These are phyloP conservation scores for Echites panduratus DNA, from an alignment of 257 asterid species.

Conservation along the genomic window DNA sequence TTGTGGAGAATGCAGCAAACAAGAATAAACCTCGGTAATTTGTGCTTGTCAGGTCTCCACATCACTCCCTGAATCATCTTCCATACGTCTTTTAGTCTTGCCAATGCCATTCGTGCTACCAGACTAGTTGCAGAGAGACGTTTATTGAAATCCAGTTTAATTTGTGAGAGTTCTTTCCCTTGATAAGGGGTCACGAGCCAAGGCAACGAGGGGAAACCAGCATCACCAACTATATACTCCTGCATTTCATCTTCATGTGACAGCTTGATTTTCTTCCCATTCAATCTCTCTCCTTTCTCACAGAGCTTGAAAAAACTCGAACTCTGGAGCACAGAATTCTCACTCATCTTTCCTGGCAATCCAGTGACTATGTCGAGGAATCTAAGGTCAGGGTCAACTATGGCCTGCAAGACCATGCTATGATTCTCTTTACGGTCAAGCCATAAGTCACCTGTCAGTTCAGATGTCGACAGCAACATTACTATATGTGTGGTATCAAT, in stretches of 20 bases:
- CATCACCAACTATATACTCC: constrained; percentile 65
- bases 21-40: constrained; percentile 70
- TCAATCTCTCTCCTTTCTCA: constrained; percentile 51
- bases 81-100: constrained; percentile 70
- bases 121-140: constrained; percentile 37
- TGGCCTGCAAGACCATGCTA: constrained; percentile 76
- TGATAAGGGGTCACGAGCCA: constrained; percentile 83
- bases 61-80: constrained; percentile 64
- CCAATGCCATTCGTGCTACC: constrained; percentile 54
- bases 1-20: constrained; percentile 93
- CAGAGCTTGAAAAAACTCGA: constrained; percentile 49
- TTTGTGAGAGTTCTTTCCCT: constrained; percentile 37
- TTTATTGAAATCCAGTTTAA: constrained; percentile 46
- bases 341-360: constrained; percentile 81
- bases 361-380: constrained; percentile 66
- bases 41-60: constrained; percentile 94
- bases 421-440: constrained; percentile 47
- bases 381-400: constrained; percentile 63
- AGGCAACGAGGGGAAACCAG: constrained; percentile 61
- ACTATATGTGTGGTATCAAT: constrained; percentile 67
- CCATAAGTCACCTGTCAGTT: constrained; percentile 53
- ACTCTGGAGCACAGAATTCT: constrained; percentile 43
- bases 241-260: constrained; percentile 33
- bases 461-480: constrained; percentile 62
- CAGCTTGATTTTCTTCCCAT: constrained; percentile 27